These are phyloP conservation scores for Trichoderma virens DNA, from an alignment of 495 filamentous ascomycete species.

Conservation along the genomic window DNA sequence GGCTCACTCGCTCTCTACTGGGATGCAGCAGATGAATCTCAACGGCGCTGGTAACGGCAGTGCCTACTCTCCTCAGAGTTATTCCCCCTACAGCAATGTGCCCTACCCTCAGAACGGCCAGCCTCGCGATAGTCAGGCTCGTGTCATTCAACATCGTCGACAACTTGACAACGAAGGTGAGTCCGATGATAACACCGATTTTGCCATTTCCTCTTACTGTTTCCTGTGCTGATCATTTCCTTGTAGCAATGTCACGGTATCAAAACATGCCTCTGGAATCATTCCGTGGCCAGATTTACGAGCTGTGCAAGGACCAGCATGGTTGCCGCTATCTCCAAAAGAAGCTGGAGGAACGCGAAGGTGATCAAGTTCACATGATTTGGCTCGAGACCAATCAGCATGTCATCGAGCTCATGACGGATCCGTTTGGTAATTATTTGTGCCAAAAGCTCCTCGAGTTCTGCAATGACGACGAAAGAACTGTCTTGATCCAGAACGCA, in stretches of 20 bases:
- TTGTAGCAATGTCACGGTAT: conserved; percentile 57
- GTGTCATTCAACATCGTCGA: conserved; percentile 62
- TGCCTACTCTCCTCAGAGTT: conserved; percentile 45
- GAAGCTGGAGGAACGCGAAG: conserved; percentile 84
- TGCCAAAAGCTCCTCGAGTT: conserved; percentile 95
- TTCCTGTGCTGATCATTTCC: not conserved
- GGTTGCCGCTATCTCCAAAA: conserved; percentile 93
- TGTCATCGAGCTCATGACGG: conserved; percentile 94
- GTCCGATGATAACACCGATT: conserved; percentile 1
- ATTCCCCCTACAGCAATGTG: conserved; percentile 27
- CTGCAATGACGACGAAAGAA: conserved; percentile 88
- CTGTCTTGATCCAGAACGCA: conserved; percentile 82
- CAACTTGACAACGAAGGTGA: conserved; percentile 56
- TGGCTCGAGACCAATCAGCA: conserved; percentile 86
- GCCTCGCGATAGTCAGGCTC: conserved; percentile 58
- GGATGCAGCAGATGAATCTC: conserved; percentile 52
- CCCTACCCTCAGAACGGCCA: conserved; percentile 38
- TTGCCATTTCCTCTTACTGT: not conserved
- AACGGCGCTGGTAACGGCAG: conserved; percentile 25
- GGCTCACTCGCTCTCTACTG: conserved; percentile 50
- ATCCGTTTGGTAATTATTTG: conserved; percentile 97
- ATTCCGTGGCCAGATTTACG: conserved; percentile 72
- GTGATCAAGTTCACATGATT: conserved; percentile 81
- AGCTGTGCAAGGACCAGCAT: conserved; percentile 92
- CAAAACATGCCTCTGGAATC: conserved; percentile 70